phyloP scores from a whole-genome alignment of 176 grass and related monocot genomes.

The Elaeis guineensis region DNA sequence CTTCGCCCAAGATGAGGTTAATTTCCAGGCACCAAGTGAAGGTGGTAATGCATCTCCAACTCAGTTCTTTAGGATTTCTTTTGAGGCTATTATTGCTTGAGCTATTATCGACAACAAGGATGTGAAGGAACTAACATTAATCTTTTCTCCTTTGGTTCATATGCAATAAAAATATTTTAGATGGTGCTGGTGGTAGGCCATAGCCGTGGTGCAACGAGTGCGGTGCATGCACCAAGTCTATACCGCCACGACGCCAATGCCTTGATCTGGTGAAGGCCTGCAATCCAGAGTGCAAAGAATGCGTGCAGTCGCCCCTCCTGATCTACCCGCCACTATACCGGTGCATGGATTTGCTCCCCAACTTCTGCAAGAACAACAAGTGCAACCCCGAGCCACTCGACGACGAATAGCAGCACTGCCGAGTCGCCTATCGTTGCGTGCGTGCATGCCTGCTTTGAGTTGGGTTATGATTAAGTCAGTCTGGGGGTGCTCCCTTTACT shows the following conservation, averaged over 20 bases:
- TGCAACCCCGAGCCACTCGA: slow-evolving; percentile 13
- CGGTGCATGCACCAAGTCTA: slow-evolving; percentile 57
- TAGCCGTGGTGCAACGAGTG: slow-evolving; percentile 79
- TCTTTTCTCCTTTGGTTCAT: neutral
- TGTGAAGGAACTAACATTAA: no score
- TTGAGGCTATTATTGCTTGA: no score
- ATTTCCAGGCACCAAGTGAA: no score
- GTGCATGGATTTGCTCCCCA: slow-evolving; percentile 57
- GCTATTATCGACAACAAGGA: no score
- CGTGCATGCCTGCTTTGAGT: no score
- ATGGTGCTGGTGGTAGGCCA: neutral
- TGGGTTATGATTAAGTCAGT: no score
- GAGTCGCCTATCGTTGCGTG: neutral
- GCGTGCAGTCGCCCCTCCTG: slow-evolving; percentile 50
- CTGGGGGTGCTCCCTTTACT: no score
- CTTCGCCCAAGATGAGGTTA: no score
- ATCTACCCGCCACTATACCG: slow-evolving; percentile 55
- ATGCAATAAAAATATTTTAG: neutral
- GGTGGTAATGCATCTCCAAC: no score
- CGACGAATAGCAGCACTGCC: neutral
- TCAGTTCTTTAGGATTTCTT: no score
- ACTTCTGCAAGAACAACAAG: slow-evolving; percentile 39
- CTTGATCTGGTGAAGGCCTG: slow-evolving; percentile 45
- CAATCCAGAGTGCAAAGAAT: slow-evolving; percentile 73
- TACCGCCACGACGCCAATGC: slow-evolving; percentile 45